These are phyloP conservation scores for Ophiocordyceps camponoti-saundersi DNA, from an alignment of 2,329 filamentous ascomycete species.

Conservation along the genomic window DNA sequence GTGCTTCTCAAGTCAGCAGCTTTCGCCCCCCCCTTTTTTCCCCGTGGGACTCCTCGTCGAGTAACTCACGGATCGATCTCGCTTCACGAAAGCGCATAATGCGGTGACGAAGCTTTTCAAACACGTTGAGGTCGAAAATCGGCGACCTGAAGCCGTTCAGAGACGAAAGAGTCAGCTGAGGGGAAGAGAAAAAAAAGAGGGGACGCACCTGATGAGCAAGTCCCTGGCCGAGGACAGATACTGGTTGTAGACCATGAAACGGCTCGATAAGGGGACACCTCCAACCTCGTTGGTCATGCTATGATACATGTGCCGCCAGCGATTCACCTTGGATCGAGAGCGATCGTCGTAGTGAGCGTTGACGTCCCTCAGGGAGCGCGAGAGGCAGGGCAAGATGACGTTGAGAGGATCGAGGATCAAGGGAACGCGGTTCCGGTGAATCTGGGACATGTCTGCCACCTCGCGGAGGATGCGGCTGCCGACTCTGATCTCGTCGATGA, in stretches of 20 bases:
- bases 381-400: constrained; percentile 37
- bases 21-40: neutral
- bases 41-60: too few relatives aligned
- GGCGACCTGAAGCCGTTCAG: constrained; percentile 14
- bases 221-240: constrained; percentile 31
- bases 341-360: constrained; percentile 31
- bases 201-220: constrained; percentile 32
- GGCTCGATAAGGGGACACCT: constrained; percentile 30
- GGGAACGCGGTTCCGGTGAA: constrained; percentile 30
- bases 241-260: constrained; percentile 39
- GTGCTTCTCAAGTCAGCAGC: constrained; percentile 4
- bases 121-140: constrained; percentile 35
- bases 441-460: constrained; percentile 34
- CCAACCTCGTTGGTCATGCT: constrained; percentile 33
- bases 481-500: constrained; percentile 28
- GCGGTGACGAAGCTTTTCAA: constrained; percentile 30
- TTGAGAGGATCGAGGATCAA: constrained; percentile 37
- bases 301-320: constrained; percentile 44
- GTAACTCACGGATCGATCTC: constrained; percentile 32
- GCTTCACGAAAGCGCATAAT: constrained; percentile 34
- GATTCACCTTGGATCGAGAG: constrained; percentile 24
- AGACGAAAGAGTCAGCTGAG: neutral
- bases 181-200: neutral
- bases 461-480: constrained; percentile 31
- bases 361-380: constrained; percentile 35